Conservation (phyloP, 2,329 filamentous ascomycete genomes). For the Talaromyces sp. region DNA sequence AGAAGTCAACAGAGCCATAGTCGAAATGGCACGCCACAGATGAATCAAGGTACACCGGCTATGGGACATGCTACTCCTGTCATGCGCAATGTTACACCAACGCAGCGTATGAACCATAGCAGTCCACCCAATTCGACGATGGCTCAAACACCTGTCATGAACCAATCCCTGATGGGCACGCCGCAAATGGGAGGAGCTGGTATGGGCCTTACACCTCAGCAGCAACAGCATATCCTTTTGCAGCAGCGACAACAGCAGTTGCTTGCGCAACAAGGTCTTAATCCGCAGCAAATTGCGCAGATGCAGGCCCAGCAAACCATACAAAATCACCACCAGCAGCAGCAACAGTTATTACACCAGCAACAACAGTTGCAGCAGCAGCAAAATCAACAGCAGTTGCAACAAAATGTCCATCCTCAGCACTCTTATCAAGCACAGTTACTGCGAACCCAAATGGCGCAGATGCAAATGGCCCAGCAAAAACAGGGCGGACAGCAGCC, state of each 20-base stretch:
- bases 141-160: constrained; percentile 41
- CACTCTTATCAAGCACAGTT: constrained; percentile 16
- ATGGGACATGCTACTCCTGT: constrained; percentile 43
- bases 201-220: constrained; percentile 34
- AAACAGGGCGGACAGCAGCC: constrained; percentile 14
- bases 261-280: constrained; percentile 33
- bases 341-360: constrained; percentile 29
- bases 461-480: constrained; percentile 26
- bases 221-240: constrained; percentile 31
- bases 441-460: constrained; percentile 16
- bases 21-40: constrained; percentile 43
- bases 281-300: constrained; percentile 36
- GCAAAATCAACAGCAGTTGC: constrained; percentile 22
- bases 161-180: constrained; percentile 34
- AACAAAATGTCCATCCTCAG: constrained; percentile 14
- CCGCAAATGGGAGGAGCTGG: constrained; percentile 32
- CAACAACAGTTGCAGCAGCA: constrained; percentile 26
- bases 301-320: constrained; percentile 43
- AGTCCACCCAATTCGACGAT: constrained; percentile 39
- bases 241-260: constrained; percentile 33
- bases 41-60: constrained; percentile 41
- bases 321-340: constrained; percentile 30
- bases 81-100: constrained; percentile 43
- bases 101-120: constrained; percentile 40
- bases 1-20: constrained; percentile 42